Base-by-base conservation (phyloP, 208 protist genomes). In the Acanthamoeba polyphaga region DNA sequence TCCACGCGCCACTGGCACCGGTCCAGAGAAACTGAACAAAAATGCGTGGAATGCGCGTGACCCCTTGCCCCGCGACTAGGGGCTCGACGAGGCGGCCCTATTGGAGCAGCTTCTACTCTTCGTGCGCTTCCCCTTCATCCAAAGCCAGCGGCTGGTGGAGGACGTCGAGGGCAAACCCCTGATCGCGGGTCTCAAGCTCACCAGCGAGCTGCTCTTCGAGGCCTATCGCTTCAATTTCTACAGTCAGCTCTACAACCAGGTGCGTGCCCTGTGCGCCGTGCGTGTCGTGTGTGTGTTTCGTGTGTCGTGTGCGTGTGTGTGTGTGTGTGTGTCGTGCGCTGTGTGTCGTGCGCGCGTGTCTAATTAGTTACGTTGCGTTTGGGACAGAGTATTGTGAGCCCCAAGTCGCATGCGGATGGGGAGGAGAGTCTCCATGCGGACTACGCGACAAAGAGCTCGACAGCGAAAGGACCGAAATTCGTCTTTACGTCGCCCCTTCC, bases 151-250 rank as follows among this genome's bases (percentile, higher is more conserved):
- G 27, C 80, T 89, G 51, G 80, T 89, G 9, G 27, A 34, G 24
- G 53, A 89, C 13, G 53, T 89, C 53, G 80, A 89, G 53, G 3
- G 32, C 51, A 62, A 89, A 0, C 80, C 46, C 13, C 29, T 24
- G 19, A 9, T 89, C 19, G 46, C 51, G 8, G n/a, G 51, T 6
- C 53, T 89, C 51, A 15, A 29, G 51, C 13, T 89, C 80, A 43
- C 51, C 6, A 1, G 32, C 13, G 51, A 89, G 10, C 80, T 89
- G 9, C 51, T 89, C 27, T 89, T 46, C 53, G 80, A 89, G 80
- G 53, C 80, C 80, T 89, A 89, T n/a, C 80, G 80, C 22, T 64
- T 49, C 51, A 89, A 46, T 27, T 89, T 89, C 51, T 89, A 66
- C 80, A 24, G 80, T 17, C 80, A 53, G 51, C 22, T 89, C n/a